Conservation (phyloP, 345 rosid genomes). For the Moringa oleifera region DNA sequence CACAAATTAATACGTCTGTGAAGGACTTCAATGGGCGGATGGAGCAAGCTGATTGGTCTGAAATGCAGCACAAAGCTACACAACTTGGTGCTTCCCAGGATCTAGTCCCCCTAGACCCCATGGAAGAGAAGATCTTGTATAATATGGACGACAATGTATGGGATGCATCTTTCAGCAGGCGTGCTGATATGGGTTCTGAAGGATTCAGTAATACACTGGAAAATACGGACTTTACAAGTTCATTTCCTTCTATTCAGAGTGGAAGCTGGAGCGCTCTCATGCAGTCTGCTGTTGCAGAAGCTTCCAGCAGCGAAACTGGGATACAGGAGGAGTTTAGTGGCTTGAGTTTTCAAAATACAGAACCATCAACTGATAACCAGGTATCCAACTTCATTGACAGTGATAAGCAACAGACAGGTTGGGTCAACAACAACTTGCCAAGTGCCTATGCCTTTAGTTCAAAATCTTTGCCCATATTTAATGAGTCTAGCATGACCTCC, state of each 20-base stretch:
- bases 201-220: conserved; percentile 38
- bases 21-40: conserved; percentile 35
- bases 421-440: conserved; percentile 45
- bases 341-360: conserved; percentile 48
- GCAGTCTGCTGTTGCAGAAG: conserved; percentile 97
- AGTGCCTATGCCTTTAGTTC: conserved; percentile 30
- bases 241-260: conserved; percentile 61
- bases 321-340: conserved; percentile 75
- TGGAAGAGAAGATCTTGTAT: conserved; percentile 73
- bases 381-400: conserved; percentile 33
- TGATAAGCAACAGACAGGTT: conserved; percentile 44
- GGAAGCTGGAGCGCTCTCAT: conserved; percentile 99
- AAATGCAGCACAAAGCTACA: conserved; percentile 33
- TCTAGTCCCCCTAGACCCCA: conserved; percentile 66
- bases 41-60: conserved; percentile 40
- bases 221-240: conserved; percentile 32
- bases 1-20: conserved; percentile 22
- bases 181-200: conserved; percentile 34
- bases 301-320: conserved; percentile 57
- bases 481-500: conserved; percentile 25
- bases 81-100: conserved; percentile 30
- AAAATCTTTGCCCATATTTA: conserved; percentile 24
- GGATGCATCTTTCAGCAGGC: conserved; percentile 41
- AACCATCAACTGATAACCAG: conserved; percentile 41
- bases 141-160: conserved; percentile 59